Evolutionary conservation across 2,329 filamentous ascomycete species (phyloP).

Genomic region (Microsporum audouinii): DNA sequence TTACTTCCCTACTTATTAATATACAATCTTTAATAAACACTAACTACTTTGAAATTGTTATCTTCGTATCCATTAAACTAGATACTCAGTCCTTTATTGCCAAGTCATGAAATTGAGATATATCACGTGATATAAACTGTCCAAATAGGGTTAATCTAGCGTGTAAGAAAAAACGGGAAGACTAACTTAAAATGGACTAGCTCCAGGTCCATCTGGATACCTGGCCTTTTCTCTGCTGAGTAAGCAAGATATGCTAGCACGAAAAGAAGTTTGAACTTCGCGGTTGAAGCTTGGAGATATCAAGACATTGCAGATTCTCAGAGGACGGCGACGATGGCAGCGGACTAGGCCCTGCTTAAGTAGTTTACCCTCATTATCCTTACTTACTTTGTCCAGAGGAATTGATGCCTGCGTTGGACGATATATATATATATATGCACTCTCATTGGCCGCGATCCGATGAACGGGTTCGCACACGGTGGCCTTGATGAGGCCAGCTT

Average conservation of each 20-base stretch:
- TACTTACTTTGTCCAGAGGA: not conserved
- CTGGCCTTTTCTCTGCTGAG: conserved; percentile 12
- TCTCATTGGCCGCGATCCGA: conserved; percentile 28
- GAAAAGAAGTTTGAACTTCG: not conserved
- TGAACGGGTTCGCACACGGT: conserved; percentile 69
- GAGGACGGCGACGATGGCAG: not conserved
- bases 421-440: not conserved
- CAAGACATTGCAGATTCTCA: not conserved
- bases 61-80: too few species aligned
- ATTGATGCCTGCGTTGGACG: not conserved
- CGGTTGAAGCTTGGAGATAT: not conserved
- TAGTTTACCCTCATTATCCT: not conserved
- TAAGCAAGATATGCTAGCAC: conserved; percentile 4
- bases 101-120: not conserved
- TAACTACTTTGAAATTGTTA: not conserved
- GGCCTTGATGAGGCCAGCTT: conserved; percentile 69
- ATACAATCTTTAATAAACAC: not conserved
- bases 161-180: not conserved
- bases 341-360: not conserved
- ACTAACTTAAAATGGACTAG: not conserved
- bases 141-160: not conserved
- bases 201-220: not conserved
- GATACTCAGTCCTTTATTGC: not conserved
- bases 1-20: not conserved
- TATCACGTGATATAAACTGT: not conserved